Evolutionary conservation across 306 rosid genomes (phyloP), one percentile per base, ranked within the genome.

Genomic region (Urtica urens): DNA sequence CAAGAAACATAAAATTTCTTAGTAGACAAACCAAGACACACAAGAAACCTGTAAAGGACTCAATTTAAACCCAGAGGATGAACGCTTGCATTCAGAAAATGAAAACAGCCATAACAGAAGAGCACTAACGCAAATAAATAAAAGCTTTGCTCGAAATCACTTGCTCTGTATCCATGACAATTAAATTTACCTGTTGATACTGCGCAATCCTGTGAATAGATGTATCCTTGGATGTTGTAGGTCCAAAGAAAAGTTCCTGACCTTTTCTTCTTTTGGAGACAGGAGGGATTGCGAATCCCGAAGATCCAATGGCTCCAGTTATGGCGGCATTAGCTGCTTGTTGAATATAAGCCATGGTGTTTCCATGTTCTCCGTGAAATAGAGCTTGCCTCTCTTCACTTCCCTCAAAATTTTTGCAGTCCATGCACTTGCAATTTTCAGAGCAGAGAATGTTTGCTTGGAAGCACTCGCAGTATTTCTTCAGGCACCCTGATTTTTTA

Each of bases 321-420:
- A 92, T 85, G 75, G 99, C 94, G 68, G 99, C 99, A 76, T 92
- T 92, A 52, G 99, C 99, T 20, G 88, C 94, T 76, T 79, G 96
- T 72, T 86, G 99, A 73, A 80, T 63, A 67, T 67, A 68, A 27
- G 75, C 73, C 28, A 72, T 72, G 68, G 72, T 90, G 80, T 73
- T 82, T 60, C 70, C 80, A 67, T 78, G 94, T 51, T 92, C 96
- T 51, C 94, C 96, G 49, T 80, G 94, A 73, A 78, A 86, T 69
- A 85, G 65, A 58, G 99, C 94, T 73, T 82, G 99, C 46, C 99
- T 82, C 72, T 92, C 99, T 86, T 79, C 96, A 70, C 96, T 92
- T 72, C 99, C 99, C 74, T 92, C 99, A 70, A 79, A 92, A 64
- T 92, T 92, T 75, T 86, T 92, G 81, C 99, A 92, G 78, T 92